Evolutionary conservation across 129 eudicot genomes (phyloP), one percentile per base, ranked within the genome.

Genomic region (Flaveria brownii): DNA sequence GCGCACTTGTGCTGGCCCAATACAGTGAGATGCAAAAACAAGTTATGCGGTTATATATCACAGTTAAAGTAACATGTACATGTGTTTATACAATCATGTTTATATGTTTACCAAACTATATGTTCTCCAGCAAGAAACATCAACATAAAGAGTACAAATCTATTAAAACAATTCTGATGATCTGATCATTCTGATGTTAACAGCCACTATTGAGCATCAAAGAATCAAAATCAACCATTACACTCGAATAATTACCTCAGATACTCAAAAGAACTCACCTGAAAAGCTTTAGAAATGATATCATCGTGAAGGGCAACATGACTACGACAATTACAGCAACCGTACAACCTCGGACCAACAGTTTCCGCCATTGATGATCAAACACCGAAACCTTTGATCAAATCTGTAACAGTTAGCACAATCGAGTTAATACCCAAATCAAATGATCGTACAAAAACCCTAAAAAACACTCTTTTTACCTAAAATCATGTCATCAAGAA

Each of bases 261-360:
- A 52, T 52, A 68, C 22, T 50, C 5, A 66, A 46, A 56, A 43
- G 0, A 56, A 23, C 0, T 79, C 54, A 86, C 96, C 96, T 88
- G 93, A 81, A 88, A 90, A 28, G 89, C 86, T 83, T 90, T 90
- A 42, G 93, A 88, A 73, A 90, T 76, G 16, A 90, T 82, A 73
- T 88, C 96, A 78, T 90, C 96, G 50, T 90, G 96, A 69, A 90
- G 89, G n/a, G 91, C 84, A 74, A 90, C 92, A 75, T 86, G 89
- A 78, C 86, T 90, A 73, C 93, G 81, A 84, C 96, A 90, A 65
- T 86, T 90, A 69, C 77, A 86, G 86, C 96, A 90, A 78, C 91
- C 70, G 78, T 90, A 90, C 73, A 88, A 52, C 67, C 96, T 89
- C 61, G 93, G 96, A 30, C 93, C 96, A 70, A 88, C 85, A 76